Base-by-base conservation (phyloP, 768 basidiomycete genomes). In the Stropharia rugosoannulata region DNA sequence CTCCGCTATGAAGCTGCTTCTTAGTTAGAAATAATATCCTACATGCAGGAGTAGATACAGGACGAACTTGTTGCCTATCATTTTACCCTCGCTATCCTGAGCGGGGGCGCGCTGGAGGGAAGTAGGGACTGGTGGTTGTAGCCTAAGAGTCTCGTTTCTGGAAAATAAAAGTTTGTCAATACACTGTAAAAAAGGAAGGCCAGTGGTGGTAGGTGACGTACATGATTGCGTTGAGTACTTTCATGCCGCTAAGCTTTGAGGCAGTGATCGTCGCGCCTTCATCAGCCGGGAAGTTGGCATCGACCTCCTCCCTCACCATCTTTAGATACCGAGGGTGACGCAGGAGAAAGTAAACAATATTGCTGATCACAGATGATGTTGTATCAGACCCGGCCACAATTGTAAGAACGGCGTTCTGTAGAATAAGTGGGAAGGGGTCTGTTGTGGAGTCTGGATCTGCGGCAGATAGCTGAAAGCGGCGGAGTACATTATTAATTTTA, bases 91-190 rank as follows among this genome's bases (percentile, higher is more conserved):
- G 43, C 67, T 67, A 15, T 68, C 69, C 12, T 55, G 60, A 2
- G 61, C 60, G 6, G 72, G 70, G 8, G 71, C 66, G 11, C 75
- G 71, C 22, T 71, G 67, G 16, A 70, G 65, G 15, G 69, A 65
- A 39, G 69, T 72, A n/a, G 67, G 66, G 3, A 76, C 63, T 13
- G 74, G 69, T 1, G 76, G 76, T 40, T 69, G 63, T 8, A 77
- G 59, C 7, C 75, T 72, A 11, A 76, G 64, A 9, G 70, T 62
- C 56, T 77, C 75, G 43, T 72, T 74, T 44, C 75, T 77, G 41
- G 11, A 16, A 32, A 48, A 12, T 38, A 27, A 15, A 11, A 10
- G 13, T 27, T 11, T 7, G 9, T 12, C 8, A 9, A 2, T 4
- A 32, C 11, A 11, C 46, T 25, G 37, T 11, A 16, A 12, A 13